A percentile compares a stretch with the other conserved stretches of the same genome.
phyloP scores from a whole-genome alignment of 176 grass and related monocot genomes.

The Cenchrus purpureus region DNA sequence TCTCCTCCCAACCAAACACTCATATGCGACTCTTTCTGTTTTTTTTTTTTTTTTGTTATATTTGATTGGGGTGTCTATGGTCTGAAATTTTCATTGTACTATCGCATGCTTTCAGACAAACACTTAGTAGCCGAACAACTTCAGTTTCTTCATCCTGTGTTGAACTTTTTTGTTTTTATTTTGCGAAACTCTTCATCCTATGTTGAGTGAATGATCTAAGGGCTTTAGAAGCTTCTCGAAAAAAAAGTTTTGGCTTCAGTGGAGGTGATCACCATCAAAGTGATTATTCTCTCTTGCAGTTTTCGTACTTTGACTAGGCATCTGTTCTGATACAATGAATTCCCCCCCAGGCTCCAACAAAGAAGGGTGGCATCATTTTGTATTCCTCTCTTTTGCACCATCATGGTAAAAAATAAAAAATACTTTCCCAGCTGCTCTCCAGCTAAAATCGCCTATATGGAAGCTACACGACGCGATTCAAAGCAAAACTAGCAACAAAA shows the following conservation, averaged over 20 bases:
- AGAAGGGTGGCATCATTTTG: background rate
- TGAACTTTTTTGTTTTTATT: too few relatives aligned
- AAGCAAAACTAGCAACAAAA: background rate
- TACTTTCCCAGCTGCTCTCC: background rate
- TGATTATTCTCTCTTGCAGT: background rate
- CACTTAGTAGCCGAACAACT: background rate
- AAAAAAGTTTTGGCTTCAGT: background rate
- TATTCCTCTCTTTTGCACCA: background rate
- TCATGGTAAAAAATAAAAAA: background rate
- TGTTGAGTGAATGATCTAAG: background rate
- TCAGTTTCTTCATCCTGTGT: background rate
- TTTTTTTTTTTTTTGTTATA: background rate
- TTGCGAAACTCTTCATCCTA: too few relatives aligned
- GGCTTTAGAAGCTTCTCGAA: background rate
- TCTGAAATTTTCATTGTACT: constrained; percentile 2
- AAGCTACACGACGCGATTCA: background rate
- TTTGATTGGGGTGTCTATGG: background rate
- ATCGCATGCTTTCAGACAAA: background rate
- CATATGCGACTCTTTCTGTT: background rate
- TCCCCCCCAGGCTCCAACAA: background rate
- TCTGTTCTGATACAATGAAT: background rate
- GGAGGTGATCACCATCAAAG: background rate
- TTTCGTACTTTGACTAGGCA: background rate
- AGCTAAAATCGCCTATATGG: background rate
- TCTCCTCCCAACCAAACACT: too few relatives aligned